Conservation (phyloP, 2,329 filamentous ascomycete genomes). For the Fusarium sp. region DNA sequence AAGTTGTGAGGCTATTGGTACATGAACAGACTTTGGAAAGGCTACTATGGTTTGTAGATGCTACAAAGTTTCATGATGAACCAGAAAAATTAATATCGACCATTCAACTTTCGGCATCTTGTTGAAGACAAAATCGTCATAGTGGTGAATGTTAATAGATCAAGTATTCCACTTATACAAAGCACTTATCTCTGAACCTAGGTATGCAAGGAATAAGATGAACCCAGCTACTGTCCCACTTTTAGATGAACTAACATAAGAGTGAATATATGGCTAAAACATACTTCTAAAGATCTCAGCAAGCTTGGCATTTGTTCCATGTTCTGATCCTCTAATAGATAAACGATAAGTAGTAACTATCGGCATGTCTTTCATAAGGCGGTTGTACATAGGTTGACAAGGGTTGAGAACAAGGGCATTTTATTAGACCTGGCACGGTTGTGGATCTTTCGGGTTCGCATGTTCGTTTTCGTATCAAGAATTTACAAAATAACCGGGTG, state of each 20-base stretch:
- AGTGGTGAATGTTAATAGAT: background rate
- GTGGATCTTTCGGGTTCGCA: conserved; percentile 2
- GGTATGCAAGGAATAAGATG: background rate
- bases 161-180: background rate
- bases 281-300: background rate
- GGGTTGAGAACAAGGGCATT: conserved; percentile 5
- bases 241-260: too few relatives aligned
- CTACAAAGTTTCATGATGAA: background rate
- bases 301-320: background rate
- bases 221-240: background rate
- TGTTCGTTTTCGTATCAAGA: conserved; percentile 22
- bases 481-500: background rate
- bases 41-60: background rate
- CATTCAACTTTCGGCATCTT: background rate
- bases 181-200: background rate
- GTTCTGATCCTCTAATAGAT: background rate
- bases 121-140: background rate
- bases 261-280: too few relatives aligned
- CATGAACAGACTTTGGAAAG: too few relatives aligned
- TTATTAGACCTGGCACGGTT: background rate
- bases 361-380: background rate
- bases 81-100: background rate
- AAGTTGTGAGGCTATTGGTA: background rate
- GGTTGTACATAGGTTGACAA: background rate
- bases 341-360: background rate